phyloP scores from a whole-genome alignment of 805 yeast genomes.

The Cyberlindnera sargentensis region DNA sequence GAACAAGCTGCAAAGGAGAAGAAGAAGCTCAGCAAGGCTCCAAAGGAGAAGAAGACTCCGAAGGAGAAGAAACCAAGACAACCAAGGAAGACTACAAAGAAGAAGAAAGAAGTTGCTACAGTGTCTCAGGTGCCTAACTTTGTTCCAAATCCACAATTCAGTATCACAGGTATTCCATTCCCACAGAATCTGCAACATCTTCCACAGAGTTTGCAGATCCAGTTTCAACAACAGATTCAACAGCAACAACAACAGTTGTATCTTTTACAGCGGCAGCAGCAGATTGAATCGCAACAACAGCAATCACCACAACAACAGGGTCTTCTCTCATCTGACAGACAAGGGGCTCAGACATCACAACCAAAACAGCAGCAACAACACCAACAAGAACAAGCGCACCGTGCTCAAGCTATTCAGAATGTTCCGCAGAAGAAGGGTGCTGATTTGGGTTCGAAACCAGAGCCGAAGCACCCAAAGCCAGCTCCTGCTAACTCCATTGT shows the following conservation, averaged over 20 bases:
- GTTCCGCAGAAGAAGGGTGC: not conserved
- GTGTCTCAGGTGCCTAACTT: conserved; percentile 21
- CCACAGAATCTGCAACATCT: conserved; percentile 19
- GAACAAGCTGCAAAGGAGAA: conserved; percentile 12
- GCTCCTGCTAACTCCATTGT: conserved; percentile 17
- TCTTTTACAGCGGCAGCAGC: conserved; percentile 11
- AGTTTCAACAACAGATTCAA: conserved; percentile 19
- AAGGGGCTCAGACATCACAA: not conserved
- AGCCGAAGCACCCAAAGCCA: conserved; percentile 16
- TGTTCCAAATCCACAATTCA: conserved; percentile 13
- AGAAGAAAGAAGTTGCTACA: conserved; percentile 18
- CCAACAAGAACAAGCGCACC: too few species aligned
- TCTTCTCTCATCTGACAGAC: not conserved
- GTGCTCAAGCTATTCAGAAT: not conserved
- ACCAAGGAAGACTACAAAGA: conserved; percentile 23
- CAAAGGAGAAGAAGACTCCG: conserved; percentile 19
- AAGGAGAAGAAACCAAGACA: conserved; percentile 23
- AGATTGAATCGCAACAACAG: conserved; percentile 1
- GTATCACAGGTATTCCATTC: conserved; percentile 14
- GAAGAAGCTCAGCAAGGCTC: conserved; percentile 11
- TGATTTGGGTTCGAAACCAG: conserved; percentile 3
- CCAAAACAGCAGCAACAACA: not conserved
- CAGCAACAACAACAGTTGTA: conserved; percentile 15
- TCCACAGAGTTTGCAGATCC: conserved; percentile 17
- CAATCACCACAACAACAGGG: conserved; percentile 1